Conservation (phyloP, 2,329 filamentous ascomycete species). For the Fusarium miscanthi region DNA sequence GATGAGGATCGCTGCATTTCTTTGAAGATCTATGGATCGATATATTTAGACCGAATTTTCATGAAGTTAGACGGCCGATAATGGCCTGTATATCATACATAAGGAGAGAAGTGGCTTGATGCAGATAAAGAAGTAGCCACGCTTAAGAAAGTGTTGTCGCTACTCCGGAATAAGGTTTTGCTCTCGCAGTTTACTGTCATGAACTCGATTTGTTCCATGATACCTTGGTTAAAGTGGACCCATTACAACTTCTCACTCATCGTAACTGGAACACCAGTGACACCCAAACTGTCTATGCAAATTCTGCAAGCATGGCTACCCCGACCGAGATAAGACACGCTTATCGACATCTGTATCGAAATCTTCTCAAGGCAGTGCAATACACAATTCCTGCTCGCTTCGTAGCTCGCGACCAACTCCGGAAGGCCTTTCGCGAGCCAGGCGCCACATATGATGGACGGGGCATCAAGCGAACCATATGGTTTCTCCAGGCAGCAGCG, state of each 20-base stretch:
- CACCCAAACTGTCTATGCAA: background rate
- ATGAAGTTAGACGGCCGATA: constrained; percentile 30
- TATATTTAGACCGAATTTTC: constrained; percentile 37
- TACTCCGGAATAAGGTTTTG: background rate
- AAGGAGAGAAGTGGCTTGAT: constrained; percentile 21
- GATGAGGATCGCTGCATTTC: constrained; percentile 16
- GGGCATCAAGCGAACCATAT: constrained; percentile 72
- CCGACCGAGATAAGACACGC: constrained; percentile 65
- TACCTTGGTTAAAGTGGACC: constrained; percentile 18
- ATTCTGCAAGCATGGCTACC: constrained; percentile 32
- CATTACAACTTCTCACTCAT: background rate
- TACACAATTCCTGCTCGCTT: constrained; percentile 76
- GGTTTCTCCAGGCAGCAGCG: constrained; percentile 75
- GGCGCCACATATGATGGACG: constrained; percentile 59
- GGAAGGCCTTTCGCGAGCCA: constrained; percentile 66
- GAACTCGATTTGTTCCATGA: background rate
- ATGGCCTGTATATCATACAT: constrained; percentile 30
- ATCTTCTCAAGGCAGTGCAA: constrained; percentile 75
- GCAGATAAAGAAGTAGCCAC: background rate
- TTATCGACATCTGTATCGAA: constrained; percentile 77
- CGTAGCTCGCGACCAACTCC: constrained; percentile 68
- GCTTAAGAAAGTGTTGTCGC: background rate
- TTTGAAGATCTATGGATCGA: constrained; percentile 23
- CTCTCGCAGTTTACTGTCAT: background rate
- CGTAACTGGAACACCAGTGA: background rate